Percentiles rank a stretch among this genome's conserved stretches.
phyloP scores from a whole-genome alignment of 2,329 filamentous ascomycete genomes.

The Ceratocystis huliohia region DNA sequence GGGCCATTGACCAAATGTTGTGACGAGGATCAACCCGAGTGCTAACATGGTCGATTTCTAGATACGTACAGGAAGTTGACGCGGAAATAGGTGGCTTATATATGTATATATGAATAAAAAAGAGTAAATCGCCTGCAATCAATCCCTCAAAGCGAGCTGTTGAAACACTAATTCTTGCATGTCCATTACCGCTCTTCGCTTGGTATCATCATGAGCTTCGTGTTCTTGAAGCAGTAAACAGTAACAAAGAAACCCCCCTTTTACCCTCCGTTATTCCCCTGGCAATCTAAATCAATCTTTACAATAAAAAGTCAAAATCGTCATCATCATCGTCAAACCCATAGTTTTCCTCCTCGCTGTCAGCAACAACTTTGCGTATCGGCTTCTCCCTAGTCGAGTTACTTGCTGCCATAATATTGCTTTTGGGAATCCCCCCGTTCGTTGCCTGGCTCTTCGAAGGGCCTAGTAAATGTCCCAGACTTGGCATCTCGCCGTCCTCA shows the following conservation, averaged over 20 bases:
- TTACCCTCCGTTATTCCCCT: neutral
- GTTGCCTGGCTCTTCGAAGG: neutral
- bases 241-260: neutral
- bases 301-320: conserved; percentile 14
- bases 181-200: neutral
- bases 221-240: neutral
- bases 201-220: conserved; percentile 1
- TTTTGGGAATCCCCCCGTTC: neutral
- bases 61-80: neutral
- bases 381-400: neutral
- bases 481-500: conserved; percentile 1
- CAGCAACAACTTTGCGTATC: neutral
- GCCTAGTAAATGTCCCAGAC: neutral
- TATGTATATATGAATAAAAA: neutral
- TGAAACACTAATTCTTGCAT: neutral
- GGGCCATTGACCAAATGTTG: too few species aligned
- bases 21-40: neutral
- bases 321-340: conserved; percentile 16
- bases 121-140: neutral
- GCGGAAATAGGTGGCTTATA: neutral
- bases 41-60: neutral
- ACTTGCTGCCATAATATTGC: too few species aligned
- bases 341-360: conserved; percentile 18
- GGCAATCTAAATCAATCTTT: neutral
- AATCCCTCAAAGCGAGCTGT: too few species aligned